phyloP scores from a whole-genome alignment of 2,329 filamentous ascomycete genomes.

The Fusarium nanum region DNA sequence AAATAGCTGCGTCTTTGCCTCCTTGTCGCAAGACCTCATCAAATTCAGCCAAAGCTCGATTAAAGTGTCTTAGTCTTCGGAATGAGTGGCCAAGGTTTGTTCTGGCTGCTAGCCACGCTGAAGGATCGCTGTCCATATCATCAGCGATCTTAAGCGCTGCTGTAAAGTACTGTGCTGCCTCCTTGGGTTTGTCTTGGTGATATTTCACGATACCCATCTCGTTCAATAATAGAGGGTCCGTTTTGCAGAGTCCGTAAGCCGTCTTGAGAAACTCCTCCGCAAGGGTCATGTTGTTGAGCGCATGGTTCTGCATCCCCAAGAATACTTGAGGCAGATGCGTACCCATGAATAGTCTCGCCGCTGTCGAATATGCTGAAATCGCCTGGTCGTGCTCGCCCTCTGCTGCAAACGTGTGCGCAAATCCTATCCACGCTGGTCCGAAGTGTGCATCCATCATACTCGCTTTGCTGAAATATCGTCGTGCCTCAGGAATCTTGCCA shows the following conservation, averaged over 20 bases:
- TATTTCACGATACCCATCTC: conserved; percentile 97
- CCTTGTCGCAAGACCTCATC: conserved; percentile 87
- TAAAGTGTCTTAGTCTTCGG: conserved; percentile 75
- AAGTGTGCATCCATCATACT: conserved; percentile 98
- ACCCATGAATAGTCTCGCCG: conserved; percentile 93
- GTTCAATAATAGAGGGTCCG: conserved; percentile 90
- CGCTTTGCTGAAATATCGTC: conserved; percentile 96
- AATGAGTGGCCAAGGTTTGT: conserved; percentile 92
- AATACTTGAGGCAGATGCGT: conserved; percentile 97
- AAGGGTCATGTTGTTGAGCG: conserved; percentile 92
- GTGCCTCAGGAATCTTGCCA: conserved; percentile 89
- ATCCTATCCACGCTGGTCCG: conserved; percentile 97
- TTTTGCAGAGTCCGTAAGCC: conserved; percentile 83
- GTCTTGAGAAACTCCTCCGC: conserved; percentile 95
- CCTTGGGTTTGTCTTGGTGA: conserved; percentile 82
- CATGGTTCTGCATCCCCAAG: conserved; percentile 97
- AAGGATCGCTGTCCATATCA: conserved; percentile 83
- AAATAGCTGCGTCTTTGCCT: conserved; percentile 81
- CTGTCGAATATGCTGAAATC: conserved; percentile 96
- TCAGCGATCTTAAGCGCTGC: conserved; percentile 81
- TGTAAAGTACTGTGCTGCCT: conserved; percentile 81
- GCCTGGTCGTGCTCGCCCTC: conserved; percentile 99
- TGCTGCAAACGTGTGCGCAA: conserved; percentile 96
- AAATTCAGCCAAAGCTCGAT: conserved; percentile 82
- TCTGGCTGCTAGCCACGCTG: conserved; percentile 84